phyloP scores from a whole-genome alignment of 345 rosid genomes.

The Pistacia integerrima region DNA sequence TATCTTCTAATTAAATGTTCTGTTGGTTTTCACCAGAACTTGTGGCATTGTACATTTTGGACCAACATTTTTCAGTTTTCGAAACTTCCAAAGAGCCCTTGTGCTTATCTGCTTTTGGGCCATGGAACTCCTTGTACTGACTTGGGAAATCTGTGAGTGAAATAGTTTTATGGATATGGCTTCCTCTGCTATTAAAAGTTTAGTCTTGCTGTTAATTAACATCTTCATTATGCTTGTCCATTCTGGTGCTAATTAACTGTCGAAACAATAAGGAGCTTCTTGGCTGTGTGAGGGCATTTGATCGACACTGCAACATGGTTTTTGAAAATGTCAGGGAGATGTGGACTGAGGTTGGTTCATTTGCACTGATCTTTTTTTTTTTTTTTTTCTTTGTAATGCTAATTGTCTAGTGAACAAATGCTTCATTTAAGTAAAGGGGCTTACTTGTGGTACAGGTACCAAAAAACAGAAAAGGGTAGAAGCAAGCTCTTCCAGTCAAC shows the following conservation, averaged over 20 bases:
- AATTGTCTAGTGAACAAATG: neutral
- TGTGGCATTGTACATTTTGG: neutral
- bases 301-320: conserved; percentile 98
- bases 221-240: neutral
- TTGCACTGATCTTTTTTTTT: neutral
- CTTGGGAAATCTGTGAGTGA: conserved; percentile 19
- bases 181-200: neutral
- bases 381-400: neutral
- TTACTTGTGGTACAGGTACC: conserved; percentile 54
- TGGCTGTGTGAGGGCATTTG: conserved; percentile 93
- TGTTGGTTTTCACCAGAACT: conserved; percentile 12
- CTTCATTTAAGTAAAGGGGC: neutral
- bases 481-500: conserved; percentile 89
- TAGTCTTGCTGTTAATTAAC: neutral
- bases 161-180: conserved; percentile 1
- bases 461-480: conserved; percentile 97
- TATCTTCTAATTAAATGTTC: conserved; percentile 7
- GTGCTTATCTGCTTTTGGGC: neutral
- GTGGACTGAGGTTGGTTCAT: conserved; percentile 88
- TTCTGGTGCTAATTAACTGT: conserved; percentile 86
- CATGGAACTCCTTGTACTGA: conserved; percentile 14
- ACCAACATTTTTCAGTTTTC: neutral
- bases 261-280: conserved; percentile 84
- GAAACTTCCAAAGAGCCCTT: conserved; percentile 1
- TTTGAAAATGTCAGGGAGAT: conserved; percentile 96